Conservation (phyloP, 495 filamentous ascomycete species). For the Barbatosphaeria neglecta region DNA sequence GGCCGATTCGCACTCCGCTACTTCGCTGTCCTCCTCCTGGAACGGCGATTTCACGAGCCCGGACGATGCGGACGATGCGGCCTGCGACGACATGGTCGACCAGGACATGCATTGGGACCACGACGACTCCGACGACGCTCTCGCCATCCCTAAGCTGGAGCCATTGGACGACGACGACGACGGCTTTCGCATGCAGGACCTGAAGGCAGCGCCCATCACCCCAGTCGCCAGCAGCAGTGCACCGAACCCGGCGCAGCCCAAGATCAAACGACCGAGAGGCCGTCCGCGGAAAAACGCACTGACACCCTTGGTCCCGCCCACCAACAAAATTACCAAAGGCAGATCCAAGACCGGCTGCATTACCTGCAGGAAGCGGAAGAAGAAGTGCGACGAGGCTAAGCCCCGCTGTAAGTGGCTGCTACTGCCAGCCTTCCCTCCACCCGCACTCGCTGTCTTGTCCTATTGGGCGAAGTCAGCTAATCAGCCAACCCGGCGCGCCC, state of each 20-base stretch:
- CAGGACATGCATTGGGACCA: constrained; percentile 27
- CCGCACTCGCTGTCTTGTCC: neutral
- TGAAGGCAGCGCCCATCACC: constrained; percentile 29
- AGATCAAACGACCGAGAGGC: constrained; percentile 53
- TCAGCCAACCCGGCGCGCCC: constrained; percentile 16
- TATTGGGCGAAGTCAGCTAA: neutral
- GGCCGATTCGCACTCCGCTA: constrained; percentile 18
- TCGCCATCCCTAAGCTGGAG: constrained; percentile 32
- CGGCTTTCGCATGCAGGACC: constrained; percentile 32
- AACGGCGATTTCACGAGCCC: constrained; percentile 15
- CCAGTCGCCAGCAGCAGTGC: constrained; percentile 8
- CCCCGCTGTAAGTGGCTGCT: constrained; percentile 56
- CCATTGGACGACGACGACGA: constrained; percentile 36
- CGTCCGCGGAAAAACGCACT: constrained; percentile 78
- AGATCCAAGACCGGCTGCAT: constrained; percentile 90
- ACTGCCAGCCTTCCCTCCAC: neutral
- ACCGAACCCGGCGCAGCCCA: constrained; percentile 12
- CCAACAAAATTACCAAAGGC: constrained; percentile 67
- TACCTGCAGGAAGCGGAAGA: constrained; percentile 83
- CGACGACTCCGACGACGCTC: constrained; percentile 18
- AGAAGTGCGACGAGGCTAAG: constrained; percentile 96
- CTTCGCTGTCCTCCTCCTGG: constrained; percentile 24
- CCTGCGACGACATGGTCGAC: constrained; percentile 9
- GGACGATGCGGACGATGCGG: constrained; percentile 17
- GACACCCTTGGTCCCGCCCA: constrained; percentile 24